Base-by-base conservation (phyloP, 1,284 basidiomycete genomes). In the Trichosporon asahii region DNA sequence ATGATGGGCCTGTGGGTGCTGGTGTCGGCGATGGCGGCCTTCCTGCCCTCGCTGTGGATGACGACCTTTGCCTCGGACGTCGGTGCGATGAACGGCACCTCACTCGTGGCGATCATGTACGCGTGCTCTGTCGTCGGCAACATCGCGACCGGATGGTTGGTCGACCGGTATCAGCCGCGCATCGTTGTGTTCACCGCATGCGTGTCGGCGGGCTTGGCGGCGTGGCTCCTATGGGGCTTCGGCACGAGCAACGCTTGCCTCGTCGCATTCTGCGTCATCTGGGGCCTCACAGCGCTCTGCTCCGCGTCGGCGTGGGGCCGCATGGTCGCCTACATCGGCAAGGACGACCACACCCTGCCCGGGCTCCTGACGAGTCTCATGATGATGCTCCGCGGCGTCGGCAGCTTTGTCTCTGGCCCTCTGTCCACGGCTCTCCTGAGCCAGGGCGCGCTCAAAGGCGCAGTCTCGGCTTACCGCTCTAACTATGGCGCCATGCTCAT, bases 161-260 rank as follows among this genome's bases (percentile, higher is more conserved):
- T 79, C 29, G 83, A 84, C 72, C 71, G 75, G 5, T 68, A 73
- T 23, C 77, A 77, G 0, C 68, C 81, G 18, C 71, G 73, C n/a
- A 49, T 72, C 55, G 78, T 80, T 57, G 72, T 84, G 29, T 49
- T 72, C 7, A 64, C 78, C 37, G 78, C 79, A 2, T 80, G 79
- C 69, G 53, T 78, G 5, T 76, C 76, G 0, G 73, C 77, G 1
- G 77, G 79, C 0, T 49, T 80, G 0, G 68, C 80, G 0, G 80
- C 79, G 46, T 75, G 81, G 21, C 73, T 83, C 35, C 68, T 83
- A 21, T 84, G 83, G 82, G 83, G 83, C 0, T 80, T 83, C 64
- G 79, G 79, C 0, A 80, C 78, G 15, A 74, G 72, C 4, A 35
- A 72, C n/a, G 75, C 66, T 3, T 68, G 74, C 11, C 69, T 81